Percentiles rank a stretch among this genome's conserved stretches.
Conservation (phyloP, 1,139 yeast species). For the Geotrichum europaeum region DNA sequence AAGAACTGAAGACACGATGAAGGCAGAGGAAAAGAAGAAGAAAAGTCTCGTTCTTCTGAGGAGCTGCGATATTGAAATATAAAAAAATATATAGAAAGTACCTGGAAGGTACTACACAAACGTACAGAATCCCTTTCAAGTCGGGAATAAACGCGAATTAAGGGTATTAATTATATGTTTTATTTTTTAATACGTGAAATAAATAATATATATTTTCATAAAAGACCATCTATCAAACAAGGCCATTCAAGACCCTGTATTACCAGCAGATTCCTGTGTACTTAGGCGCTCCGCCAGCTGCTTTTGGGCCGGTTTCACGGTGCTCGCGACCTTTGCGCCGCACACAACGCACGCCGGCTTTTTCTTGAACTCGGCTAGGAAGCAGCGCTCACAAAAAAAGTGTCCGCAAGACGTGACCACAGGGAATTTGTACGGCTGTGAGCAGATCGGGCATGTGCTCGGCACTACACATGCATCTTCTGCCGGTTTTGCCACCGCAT, state of each 20-base stretch:
- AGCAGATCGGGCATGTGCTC: constrained; percentile 58
- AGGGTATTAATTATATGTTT: not conserved
- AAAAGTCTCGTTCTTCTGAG: not conserved
- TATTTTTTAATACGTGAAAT: not conserved
- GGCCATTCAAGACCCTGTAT: not conserved
- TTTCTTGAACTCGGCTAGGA: constrained; percentile 45
- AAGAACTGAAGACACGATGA: not conserved
- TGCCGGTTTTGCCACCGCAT: constrained; percentile 14
- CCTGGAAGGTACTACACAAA: not conserved
- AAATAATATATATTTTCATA: not conserved
- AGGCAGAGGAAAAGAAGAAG: not conserved
- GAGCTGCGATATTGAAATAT: not conserved
- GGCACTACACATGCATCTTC: constrained; percentile 20
- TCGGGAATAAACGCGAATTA: not conserved
- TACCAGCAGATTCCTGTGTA: constrained; percentile 20
- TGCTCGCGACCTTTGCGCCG: constrained; percentile 52
- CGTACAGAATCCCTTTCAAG: not conserved
- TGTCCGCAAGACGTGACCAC: constrained; percentile 61
- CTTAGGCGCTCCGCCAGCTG: constrained; percentile 26
- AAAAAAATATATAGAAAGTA: not conserved
- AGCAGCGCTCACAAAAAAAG: constrained; percentile 61
- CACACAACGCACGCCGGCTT: constrained; percentile 60
- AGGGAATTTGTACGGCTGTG: constrained; percentile 50
- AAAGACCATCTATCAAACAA: not conserved
- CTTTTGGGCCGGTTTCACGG: constrained; percentile 37